A percentile compares a stretch with the other conserved stretches of the same genome.
Conservation (phyloP, 2,329 filamentous ascomycete species). For the Ophiocordyceps sinensis region DNA sequence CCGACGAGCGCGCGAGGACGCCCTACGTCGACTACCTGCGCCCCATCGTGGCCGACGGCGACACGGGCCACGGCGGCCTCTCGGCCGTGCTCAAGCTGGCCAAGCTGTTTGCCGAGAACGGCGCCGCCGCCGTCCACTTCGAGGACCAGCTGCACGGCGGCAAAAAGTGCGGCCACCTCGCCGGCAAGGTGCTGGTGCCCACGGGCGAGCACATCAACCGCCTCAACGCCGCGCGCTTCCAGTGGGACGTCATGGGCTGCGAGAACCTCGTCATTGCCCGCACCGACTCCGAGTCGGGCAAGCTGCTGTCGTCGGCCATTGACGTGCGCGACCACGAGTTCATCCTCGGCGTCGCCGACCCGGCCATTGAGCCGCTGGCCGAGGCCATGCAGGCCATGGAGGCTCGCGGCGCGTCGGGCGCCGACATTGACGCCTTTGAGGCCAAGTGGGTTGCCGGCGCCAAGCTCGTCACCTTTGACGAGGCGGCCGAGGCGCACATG, state of each 20-base stretch:
- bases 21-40: conserved; percentile 87
- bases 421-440: conserved; percentile 78
- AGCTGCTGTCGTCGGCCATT: conserved; percentile 76
- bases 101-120: conserved; percentile 94
- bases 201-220: conserved; percentile 94
- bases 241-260: conserved; percentile 95
- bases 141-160: conserved; percentile 96
- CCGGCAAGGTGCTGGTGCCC: conserved; percentile 89
- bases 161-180: conserved; percentile 95
- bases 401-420: conserved; percentile 55
- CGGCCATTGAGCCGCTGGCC: conserved; percentile 62
- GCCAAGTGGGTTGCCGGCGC: conserved; percentile 78
- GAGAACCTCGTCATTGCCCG: conserved; percentile 92
- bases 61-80: conserved; percentile 87
- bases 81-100: conserved; percentile 90
- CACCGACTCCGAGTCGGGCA: conserved; percentile 90
- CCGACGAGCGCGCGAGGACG: conserved; percentile 57
- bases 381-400: conserved; percentile 90
- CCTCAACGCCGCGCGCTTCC: conserved; percentile 79
- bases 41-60: conserved; percentile 90
- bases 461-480: conserved; percentile 79
- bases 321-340: conserved; percentile 95
- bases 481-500: conserved; percentile 70
- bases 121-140: conserved; percentile 90
- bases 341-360: conserved; percentile 73